These are phyloP conservation scores for Lachnellula suecica DNA, from an alignment of 2,329 filamentous ascomycete species.

Conservation along the genomic window DNA sequence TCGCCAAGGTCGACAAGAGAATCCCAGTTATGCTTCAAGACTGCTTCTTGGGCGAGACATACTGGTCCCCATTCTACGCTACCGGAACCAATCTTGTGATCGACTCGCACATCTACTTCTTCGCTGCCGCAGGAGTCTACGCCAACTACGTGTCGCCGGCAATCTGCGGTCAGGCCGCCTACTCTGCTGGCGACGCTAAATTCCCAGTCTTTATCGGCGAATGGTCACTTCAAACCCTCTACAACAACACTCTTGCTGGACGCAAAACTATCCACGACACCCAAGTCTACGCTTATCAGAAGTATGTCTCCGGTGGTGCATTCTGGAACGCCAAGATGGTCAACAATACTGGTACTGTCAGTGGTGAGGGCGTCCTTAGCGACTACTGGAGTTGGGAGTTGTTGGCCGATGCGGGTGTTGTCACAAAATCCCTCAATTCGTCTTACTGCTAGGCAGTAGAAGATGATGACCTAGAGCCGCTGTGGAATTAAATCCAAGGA, in stretches of 20 bases:
- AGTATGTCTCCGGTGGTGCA: constrained; percentile 32
- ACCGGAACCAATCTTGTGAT: constrained; percentile 31
- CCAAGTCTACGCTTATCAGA: constrained; percentile 34
- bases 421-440: not conserved
- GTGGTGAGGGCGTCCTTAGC: constrained; percentile 12
- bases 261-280: constrained; percentile 33
- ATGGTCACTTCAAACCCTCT: constrained; percentile 34
- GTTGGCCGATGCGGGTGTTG: not conserved
- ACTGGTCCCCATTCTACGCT: constrained; percentile 30
- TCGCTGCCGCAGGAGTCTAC: not conserved
- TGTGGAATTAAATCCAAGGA: too few relatives aligned
- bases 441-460: not conserved
- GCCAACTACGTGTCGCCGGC: constrained; percentile 16
- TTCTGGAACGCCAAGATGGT: constrained; percentile 31
- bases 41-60: constrained; percentile 27
- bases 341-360: constrained; percentile 2
- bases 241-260: constrained; percentile 33
- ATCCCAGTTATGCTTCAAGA: constrained; percentile 37
- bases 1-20: constrained; percentile 26
- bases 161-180: constrained; percentile 29
- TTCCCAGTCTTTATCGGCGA: constrained; percentile 37
- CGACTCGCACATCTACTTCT: not conserved
- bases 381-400: constrained; percentile 12
- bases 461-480: too few relatives aligned
- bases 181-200: constrained; percentile 21